Evolutionary conservation across 169 alveolate species (phyloP), one percentile per base, ranked within the genome.

Genomic region (Eimeria tenella): DNA sequence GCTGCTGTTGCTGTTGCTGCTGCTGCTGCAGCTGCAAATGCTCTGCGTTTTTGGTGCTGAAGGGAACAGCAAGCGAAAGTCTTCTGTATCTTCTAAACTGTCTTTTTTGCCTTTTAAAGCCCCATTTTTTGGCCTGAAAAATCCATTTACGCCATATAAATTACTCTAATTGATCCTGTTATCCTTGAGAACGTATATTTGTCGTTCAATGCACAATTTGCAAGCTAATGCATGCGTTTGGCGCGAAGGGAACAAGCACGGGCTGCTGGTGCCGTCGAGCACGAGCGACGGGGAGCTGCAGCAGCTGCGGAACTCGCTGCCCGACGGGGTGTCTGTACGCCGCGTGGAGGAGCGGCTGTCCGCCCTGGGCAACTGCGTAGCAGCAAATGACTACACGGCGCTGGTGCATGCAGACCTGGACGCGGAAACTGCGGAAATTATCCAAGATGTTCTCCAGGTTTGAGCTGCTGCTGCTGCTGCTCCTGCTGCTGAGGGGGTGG

Each of bases 381-480:
- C 99, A 50, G 98, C 99, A 95, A 99, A 99, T 96, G 99, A 99
- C 96, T 99, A 99, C 94, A 99, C 98, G 52, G 99, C 99, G 31
- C 97, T 99, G 56, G 97, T 99, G 60, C 99, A 99, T 96, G 98
- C 99, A 52, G 99, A 99, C 93, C 95, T 99, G 94, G 99, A 99
- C 94, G 98, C 98, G 95, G 99, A 99, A 94, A 99, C 99, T 0
- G 99, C 99, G 96, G 99, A 99, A 94, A 98, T 99, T 74, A 97
- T 99, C 52, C 99, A 98, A 83, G 99, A 99, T 95, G 99, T 98
- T 9, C 96, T 97, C 11, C 50, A 74, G 89, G 96, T 21, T 77
- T 19, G 21, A 60, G 63, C 90, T 63, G 23, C 15, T 42, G 68
- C 55, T 56, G 65, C 65, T 9, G 65, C 11, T 56, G 65, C 65